Base-by-base conservation (phyloP, 1,284 basidiomycete species). In the Trichosporon faecale region DNA sequence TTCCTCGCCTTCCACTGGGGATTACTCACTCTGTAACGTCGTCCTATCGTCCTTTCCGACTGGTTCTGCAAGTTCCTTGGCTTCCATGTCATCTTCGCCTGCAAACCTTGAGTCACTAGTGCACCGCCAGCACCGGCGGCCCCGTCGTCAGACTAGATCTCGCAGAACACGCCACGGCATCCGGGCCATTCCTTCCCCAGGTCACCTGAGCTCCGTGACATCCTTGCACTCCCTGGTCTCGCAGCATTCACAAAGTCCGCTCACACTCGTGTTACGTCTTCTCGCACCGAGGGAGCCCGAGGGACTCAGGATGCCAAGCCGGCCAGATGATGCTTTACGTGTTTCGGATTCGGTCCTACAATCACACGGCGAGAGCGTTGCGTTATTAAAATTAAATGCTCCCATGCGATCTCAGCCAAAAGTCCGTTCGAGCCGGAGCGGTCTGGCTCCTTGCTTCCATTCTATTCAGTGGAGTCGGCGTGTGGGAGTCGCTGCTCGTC, bases 121-220 rank as follows among this genome's bases (percentile, higher is more conserved):
- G 49, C 49, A 52, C 49, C 9, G 49, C 40, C 49, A 18, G 21
- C 9, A 25, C 49, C 49, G 18, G 49, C 23, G 21, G 9, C 21
- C 35, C 35, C 35, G 35, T 37, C 11, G 35, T 8, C 35, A 37
- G 14, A 37, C 35, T n/a, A 37, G 49, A 52, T 52, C 44, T 46
- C 8, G 14, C n/a, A 46, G 44, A 52, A 52, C 49, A 23, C 11
- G 9, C 21, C 49, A 52, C 49, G 16, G 49, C 49, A n/a, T 11
- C 49, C 49, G 49, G 49, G 21, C 21, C 49, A 52, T 52, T 52
- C 49, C 49, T 52, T 52, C 49, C 49, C 18, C 21, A 52, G 44
- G 49, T 52, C 49, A 52, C 49, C 49, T 52, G 49, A 52, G n/a
- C 49, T 21, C 8, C 49, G 49, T 52, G 49, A 52, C 49, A 52